These are phyloP conservation scores for Kodamaea anthophila DNA, from an alignment of 1,139 yeast species.

Conservation along the genomic window DNA sequence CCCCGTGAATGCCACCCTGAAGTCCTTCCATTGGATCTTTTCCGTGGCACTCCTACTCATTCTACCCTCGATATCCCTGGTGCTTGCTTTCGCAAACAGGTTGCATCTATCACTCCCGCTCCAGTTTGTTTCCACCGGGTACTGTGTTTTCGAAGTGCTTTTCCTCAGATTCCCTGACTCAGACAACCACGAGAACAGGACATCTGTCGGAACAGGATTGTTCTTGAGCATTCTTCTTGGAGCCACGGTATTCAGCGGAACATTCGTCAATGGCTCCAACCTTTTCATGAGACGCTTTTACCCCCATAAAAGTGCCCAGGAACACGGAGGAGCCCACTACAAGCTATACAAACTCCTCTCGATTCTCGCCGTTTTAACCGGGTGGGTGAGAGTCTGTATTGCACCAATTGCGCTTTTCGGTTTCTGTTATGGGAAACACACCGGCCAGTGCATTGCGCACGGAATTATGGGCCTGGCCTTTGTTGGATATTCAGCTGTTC, in stretches of 20 bases:
- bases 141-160: conserved; percentile 50
- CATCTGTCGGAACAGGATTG: conserved; percentile 64
- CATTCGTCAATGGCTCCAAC: conserved; percentile 48
- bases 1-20: conserved; percentile 44
- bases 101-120: conserved; percentile 40
- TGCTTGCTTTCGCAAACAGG: conserved; percentile 49
- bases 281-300: conserved; percentile 33
- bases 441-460: conserved; percentile 92
- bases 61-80: conserved; percentile 50
- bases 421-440: conserved; percentile 65
- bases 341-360: conserved; percentile 43
- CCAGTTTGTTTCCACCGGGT: conserved; percentile 43
- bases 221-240: conserved; percentile 45
- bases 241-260: conserved; percentile 46
- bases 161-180: conserved; percentile 57
- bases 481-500: conserved; percentile 67
- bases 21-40: conserved; percentile 59
- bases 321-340: conserved; percentile 9
- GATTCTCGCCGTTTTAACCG: conserved; percentile 42
- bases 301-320: conserved; percentile 16
- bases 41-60: conserved; percentile 42
- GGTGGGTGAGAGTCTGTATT: conserved; percentile 67
- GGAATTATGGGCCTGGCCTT: conserved; percentile 95
- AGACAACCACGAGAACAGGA: conserved; percentile 57
- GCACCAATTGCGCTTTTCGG: conserved; percentile 84